phyloP scores from a whole-genome alignment of 2,329 filamentous ascomycete genomes.

The Triangularia setosa region DNA sequence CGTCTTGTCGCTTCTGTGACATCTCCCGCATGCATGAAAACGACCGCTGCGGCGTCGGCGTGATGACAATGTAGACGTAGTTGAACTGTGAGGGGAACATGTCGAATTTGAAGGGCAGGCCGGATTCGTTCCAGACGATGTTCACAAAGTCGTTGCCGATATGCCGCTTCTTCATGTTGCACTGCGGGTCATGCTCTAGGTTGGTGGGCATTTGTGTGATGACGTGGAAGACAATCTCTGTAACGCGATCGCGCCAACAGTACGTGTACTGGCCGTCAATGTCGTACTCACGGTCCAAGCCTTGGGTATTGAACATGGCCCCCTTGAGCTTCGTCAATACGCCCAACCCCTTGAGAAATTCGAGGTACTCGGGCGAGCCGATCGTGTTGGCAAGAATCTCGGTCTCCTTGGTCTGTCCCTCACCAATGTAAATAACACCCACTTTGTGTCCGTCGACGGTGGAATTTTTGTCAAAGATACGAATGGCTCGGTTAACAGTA shows the following conservation, averaged over 20 bases:
- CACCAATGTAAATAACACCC: constrained; percentile 87
- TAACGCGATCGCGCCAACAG: constrained; percentile 91
- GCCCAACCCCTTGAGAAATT: constrained; percentile 78
- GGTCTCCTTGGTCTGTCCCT: constrained; percentile 75
- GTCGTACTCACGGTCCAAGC: constrained; percentile 73
- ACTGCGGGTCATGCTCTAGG: constrained; percentile 68
- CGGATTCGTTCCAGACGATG: constrained; percentile 96
- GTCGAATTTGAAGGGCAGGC: constrained; percentile 81
- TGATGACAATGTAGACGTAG: constrained; percentile 94
- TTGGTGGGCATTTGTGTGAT: constrained; percentile 97
- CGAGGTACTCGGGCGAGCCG: constrained; percentile 82
- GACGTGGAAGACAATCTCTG: constrained; percentile 93
- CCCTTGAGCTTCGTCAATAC: constrained; percentile 76
- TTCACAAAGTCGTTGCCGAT: constrained; percentile 98
- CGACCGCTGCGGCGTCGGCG: constrained; percentile 74
- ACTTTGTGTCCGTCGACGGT: constrained; percentile 95
- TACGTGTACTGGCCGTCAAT: constrained; percentile 84
- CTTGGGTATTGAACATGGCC: constrained; percentile 88
- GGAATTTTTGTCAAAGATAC: constrained; percentile 78
- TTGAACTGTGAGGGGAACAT: constrained; percentile 95
- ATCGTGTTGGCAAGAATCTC: constrained; percentile 85
- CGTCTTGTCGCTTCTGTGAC: constrained; percentile 14
- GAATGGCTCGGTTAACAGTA: constrained; percentile 68
- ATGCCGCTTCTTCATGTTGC: constrained; percentile 84
- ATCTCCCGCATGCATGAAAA: constrained; percentile 63